Base-by-base conservation (phyloP, 805 yeast genomes). In the Ogataea methylovora region DNA sequence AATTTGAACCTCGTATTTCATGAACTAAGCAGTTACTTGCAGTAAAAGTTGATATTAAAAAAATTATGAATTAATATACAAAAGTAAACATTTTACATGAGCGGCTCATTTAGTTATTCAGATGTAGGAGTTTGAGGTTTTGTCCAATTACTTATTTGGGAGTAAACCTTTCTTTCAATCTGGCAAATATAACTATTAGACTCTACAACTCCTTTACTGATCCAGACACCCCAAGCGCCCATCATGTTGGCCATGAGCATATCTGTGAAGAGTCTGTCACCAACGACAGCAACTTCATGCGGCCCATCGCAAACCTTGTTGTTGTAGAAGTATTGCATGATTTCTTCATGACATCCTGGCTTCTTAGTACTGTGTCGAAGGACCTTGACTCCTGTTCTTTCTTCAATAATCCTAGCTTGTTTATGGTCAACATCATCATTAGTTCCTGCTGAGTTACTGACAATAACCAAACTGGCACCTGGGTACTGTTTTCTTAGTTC, bases 361-460 rank as follows among this genome's bases (percentile, higher is more conserved):
- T 84, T 84, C 58, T 84, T 84, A 1, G 82, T 76, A 0, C 78
- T 49, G 45, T 84, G 94, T 25, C 84, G 60, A 19, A 84, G 58
- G 0, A 84, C 90, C 0, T 72, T 60, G 0, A 83, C 81, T 0
- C 90, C 88, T 0, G 85, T 77, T 18, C 67, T 63, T 8, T 56
- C 34, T 49, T 87, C 94, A 9, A 88, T 56, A 6, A 61, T 46
- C 15, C 51, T 42, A 0, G 96, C 96, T 46, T 84, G 82, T 13
- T 40, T 39, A 37, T 74, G 69, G 23, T 62, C 66, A 0, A 45
- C 48, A 48, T 88, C 97, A 46, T 81, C 94, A 38, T 71, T 65
- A 0, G 94, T 83, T 0, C 98, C 98, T 0, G 97, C 97, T 0
- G 95, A 84, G 49, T 90, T 90, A 47, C 94, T 82, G 4, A 90